A percentile compares a stretch with the other conserved stretches of the same genome.
Evolutionary conservation across 768 basidiomycete species (phyloP).

Genomic region (Amanita rubescens): DNA sequence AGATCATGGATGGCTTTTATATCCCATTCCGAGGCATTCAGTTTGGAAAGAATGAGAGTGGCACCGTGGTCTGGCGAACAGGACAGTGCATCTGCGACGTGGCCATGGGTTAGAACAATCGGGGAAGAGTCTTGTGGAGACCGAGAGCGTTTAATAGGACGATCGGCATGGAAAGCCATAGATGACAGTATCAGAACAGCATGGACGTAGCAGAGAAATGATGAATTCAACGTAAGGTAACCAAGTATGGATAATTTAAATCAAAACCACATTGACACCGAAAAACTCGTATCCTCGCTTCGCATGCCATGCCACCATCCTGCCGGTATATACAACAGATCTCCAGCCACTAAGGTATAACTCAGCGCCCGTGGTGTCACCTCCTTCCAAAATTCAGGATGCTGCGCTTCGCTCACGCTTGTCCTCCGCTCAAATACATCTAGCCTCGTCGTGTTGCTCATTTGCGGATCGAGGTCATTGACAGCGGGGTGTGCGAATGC

Average conservation of each 20-base stretch:
- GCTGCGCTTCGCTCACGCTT: conserved; percentile 18
- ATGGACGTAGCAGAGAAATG: background rate
- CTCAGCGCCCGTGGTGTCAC: conserved; percentile 56
- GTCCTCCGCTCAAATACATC: conserved; percentile 56
- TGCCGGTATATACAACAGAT: conserved; percentile 83
- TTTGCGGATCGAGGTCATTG: conserved; percentile 29
- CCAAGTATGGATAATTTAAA: background rate
- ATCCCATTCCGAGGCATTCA: conserved; percentile 69
- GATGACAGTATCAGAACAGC: background rate
- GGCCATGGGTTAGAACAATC: conserved; percentile 43
- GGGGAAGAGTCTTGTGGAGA: conserved; percentile 15
- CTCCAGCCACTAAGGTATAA: conserved; percentile 69
- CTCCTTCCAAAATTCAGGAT: conserved; percentile 45
- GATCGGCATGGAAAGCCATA: background rate
- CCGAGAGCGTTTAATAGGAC: background rate
- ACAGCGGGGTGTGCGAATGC: background rate
- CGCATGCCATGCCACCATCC: conserved; percentile 96
- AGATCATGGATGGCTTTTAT: conserved; percentile 72
- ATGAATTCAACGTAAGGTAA: too few relatives aligned
- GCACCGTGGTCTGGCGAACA: conserved; percentile 70
- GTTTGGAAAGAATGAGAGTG: conserved; percentile 80
- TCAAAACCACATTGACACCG: conserved; percentile 89
- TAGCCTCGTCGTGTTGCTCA: conserved; percentile 76
- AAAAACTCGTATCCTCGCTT: conserved; percentile 75
- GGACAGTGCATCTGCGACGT: conserved; percentile 57